Conservation (phyloP, 345 rosid species). For the Lepidium didymum region DNA sequence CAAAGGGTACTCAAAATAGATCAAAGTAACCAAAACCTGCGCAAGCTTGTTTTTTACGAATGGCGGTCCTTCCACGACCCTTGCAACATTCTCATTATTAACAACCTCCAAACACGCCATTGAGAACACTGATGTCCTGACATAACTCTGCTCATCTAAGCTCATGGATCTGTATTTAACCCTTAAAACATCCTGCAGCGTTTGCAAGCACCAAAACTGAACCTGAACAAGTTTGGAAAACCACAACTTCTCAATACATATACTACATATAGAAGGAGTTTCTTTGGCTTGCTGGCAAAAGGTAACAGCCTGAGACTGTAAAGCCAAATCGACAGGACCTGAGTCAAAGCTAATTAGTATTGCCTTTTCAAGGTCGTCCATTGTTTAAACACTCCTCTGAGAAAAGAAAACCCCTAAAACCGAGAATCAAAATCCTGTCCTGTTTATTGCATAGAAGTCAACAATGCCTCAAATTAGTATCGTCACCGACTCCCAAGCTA, state of each 20-base stretch:
- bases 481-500: neutral
- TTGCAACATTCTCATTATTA: slow-evolving; percentile 41
- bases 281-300: slow-evolving; percentile 63
- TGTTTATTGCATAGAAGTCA: slow-evolving; percentile 2
- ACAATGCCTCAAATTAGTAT: slow-evolving; percentile 6
- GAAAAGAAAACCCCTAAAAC: slow-evolving; percentile 10
- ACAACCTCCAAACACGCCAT: slow-evolving; percentile 55
- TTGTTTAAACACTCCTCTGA: slow-evolving; percentile 13
- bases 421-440: slow-evolving; percentile 8
- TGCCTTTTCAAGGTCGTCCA: slow-evolving; percentile 93
- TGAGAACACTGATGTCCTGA: slow-evolving; percentile 60
- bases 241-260: slow-evolving; percentile 68
- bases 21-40: slow-evolving; percentile 77
- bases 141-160: slow-evolving; percentile 47
- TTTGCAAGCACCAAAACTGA: slow-evolving; percentile 96
- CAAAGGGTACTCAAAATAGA: slow-evolving; percentile 84
- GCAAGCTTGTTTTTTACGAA: slow-evolving; percentile 94
- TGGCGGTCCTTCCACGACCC: slow-evolving; percentile 58
- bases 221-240: slow-evolving; percentile 58
- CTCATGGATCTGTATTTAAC: slow-evolving; percentile 51
- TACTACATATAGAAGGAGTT: slow-evolving; percentile 39
- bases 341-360: slow-evolving; percentile 71
- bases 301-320: slow-evolving; percentile 52
- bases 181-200: slow-evolving; percentile 61
- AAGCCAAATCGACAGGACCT: slow-evolving; percentile 44